phyloP scores from a whole-genome alignment of 225 moss, liverwort and hornwort species.

The Physcomitrellopsis africana region DNA sequence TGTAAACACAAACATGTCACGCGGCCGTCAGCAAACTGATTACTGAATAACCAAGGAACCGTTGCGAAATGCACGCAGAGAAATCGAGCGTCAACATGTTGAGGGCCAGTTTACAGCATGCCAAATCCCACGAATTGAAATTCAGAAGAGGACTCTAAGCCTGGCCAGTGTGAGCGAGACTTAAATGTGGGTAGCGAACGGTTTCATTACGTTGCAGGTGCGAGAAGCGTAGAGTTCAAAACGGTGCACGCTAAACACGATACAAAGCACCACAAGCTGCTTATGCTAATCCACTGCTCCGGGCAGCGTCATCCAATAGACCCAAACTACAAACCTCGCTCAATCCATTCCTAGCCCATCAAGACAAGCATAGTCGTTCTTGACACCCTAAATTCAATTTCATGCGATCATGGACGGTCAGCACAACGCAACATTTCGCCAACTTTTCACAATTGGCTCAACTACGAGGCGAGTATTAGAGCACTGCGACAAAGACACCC shows the following conservation, averaged over 20 bases:
- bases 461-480: background rate
- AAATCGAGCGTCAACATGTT: no score
- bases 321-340: slow-evolving; percentile 1
- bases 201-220: no score
- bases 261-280: no score
- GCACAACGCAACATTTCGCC: background rate
- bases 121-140: no score
- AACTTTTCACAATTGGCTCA: background rate
- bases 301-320: background rate
- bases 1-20: slow-evolving; percentile 2
- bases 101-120: no score
- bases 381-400: background rate
- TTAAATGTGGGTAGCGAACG: no score
- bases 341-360: background rate
- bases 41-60: background rate
- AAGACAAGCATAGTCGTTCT: background rate
- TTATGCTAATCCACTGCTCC: no score
- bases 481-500: background rate
- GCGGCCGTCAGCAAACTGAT: slow-evolving; percentile 1
- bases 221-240: no score
- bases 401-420: background rate
- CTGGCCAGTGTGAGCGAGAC: no score
- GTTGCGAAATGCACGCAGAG: background rate
- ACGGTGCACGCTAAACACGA: no score
- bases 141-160: no score